Evolutionary conservation across 352 stramenopile species (phyloP), one percentile per base, ranked within the genome.

Genomic region (Pythium diclinum): DNA sequence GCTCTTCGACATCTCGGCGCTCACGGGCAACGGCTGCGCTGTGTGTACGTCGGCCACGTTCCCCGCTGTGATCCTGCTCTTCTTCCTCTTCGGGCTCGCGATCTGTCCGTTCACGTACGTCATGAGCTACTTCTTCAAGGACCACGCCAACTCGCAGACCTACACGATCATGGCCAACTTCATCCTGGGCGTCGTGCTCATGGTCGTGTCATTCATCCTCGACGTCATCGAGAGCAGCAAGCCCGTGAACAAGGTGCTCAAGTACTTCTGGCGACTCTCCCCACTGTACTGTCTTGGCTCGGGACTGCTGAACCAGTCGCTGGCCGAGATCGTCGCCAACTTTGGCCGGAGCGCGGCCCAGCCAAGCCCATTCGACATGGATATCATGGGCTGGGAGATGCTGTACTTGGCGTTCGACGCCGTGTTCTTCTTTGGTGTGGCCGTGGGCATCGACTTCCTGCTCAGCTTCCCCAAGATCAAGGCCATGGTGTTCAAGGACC

Each of bases 381-480:
- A 85, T 23, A 68, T 83, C 33, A 82, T 78, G 53, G 79, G 79
- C 16, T 85, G 72, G 65, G 77, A 84, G 53, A 70, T 87, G 44
- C 66, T 83, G 23, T 88, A 85, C 59, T 55, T 87, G 36, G 69
- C 76, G 25, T 28, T 85, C 16, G 71, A 83, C n/a, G 75, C 77
- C 0, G 49, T 79, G 3, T 23, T 83, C 13, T 89, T 73, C 54
- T 72, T 79, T 11, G 34, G 23, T 0, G 51, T 83, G 14, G 74
- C 78, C 6, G 65, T 89, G 23, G 81, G 67, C 7, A 80, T 89
- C 47, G 83, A 92, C 72, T 87, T 79, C 40, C 44, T 75, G 5
- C 59, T 90, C 32, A 88, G 72, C 9, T 91, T 90, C 59, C 81
- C 83, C 10, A 77, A 79, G 53, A 76, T 91, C 56, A 83, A 83